A percentile compares a stretch with the other conserved stretches of the same genome.
Conservation (phyloP, 768 basidiomycete genomes). For the Kwoniella pini region DNA sequence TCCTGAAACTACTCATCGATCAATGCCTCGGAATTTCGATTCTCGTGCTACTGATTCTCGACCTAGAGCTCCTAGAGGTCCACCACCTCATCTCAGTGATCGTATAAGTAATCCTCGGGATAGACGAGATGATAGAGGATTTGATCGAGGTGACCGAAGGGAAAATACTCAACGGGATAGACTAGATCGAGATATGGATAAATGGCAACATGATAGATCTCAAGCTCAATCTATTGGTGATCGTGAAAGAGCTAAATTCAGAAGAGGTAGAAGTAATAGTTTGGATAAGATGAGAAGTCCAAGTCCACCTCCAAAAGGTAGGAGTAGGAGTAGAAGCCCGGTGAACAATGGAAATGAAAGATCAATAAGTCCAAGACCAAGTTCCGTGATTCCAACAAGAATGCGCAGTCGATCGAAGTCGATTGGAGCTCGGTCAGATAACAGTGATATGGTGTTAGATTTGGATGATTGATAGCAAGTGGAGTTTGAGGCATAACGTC, state of each 20-base stretch:
- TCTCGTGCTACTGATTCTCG: constrained; percentile 21
- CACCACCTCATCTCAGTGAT: constrained; percentile 6
- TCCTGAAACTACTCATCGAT: constrained; percentile 34
- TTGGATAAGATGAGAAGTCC: background rate
- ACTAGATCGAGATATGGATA: constrained; percentile 59
- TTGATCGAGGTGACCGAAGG: background rate
- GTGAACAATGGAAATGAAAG: constrained; percentile 19
- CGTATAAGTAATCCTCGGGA: background rate
- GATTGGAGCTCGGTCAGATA: constrained; percentile 16
- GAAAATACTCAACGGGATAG: constrained; percentile 34
- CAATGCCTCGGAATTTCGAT: constrained; percentile 29
- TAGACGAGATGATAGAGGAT: constrained; percentile 15
- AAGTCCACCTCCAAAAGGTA: background rate
- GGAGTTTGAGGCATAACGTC: too few species aligned
- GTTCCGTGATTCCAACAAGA: too few species aligned
- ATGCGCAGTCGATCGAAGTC: too few species aligned
- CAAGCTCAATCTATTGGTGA: constrained; percentile 1
- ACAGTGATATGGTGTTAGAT: constrained; percentile 46
- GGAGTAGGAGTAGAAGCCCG: constrained; percentile 20
- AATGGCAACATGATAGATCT: constrained; percentile 30
- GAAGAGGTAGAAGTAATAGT: constrained; percentile 14
- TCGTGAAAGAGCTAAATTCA: constrained; percentile 14
- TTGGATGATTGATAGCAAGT: constrained; percentile 19
- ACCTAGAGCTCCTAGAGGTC: constrained; percentile 11
- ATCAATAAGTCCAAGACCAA: constrained; percentile 12